Evolutionary conservation across 371 early-diverging fungal genomes (phyloP).

Genomic region (Rhizomucor pusillus): DNA sequence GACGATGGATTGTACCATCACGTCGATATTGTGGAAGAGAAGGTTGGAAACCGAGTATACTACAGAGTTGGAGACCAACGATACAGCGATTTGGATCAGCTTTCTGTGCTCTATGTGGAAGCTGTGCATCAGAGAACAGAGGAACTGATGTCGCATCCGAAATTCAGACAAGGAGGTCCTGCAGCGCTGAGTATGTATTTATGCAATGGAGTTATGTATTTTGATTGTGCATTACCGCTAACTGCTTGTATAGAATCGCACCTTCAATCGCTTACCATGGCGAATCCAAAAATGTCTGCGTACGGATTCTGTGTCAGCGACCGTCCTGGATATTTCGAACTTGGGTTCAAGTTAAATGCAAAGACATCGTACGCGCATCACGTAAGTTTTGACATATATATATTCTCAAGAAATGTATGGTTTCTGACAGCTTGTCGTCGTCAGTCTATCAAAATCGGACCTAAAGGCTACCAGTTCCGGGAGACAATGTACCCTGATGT

Average conservation of each 20-base stretch:
- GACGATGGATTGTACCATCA: slow-evolving; percentile 85
- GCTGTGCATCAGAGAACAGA: slow-evolving; percentile 71
- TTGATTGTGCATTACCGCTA: background rate
- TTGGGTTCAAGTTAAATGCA: slow-evolving; percentile 46
- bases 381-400: slow-evolving; percentile 18
- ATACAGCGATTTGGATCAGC: slow-evolving; percentile 88
- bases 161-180: slow-evolving; percentile 51
- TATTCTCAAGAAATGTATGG: background rate
- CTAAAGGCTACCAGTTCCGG: slow-evolving; percentile 59
- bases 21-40: slow-evolving; percentile 79
- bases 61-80: slow-evolving; percentile 59
- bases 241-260: slow-evolving; percentile 23
- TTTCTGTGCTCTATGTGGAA: slow-evolving; percentile 87
- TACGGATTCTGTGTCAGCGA: slow-evolving; percentile 57
- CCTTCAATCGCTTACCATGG: slow-evolving; percentile 32
- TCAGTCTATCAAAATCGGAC: slow-evolving; percentile 61
- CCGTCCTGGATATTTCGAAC: slow-evolving; percentile 51
- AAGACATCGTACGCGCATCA: slow-evolving; percentile 36
- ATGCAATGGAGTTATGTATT: no score
- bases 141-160: slow-evolving; percentile 60
- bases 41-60: slow-evolving; percentile 46
- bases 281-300: slow-evolving; percentile 53
- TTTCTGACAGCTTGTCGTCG: background rate
- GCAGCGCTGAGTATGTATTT: slow-evolving; percentile 28
- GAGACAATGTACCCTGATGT: slow-evolving; percentile 58